Evolutionary conservation across 345 rosid species (phyloP), one percentile per base, ranked within the genome.

Genomic region (Dipteronia dyeriana): DNA sequence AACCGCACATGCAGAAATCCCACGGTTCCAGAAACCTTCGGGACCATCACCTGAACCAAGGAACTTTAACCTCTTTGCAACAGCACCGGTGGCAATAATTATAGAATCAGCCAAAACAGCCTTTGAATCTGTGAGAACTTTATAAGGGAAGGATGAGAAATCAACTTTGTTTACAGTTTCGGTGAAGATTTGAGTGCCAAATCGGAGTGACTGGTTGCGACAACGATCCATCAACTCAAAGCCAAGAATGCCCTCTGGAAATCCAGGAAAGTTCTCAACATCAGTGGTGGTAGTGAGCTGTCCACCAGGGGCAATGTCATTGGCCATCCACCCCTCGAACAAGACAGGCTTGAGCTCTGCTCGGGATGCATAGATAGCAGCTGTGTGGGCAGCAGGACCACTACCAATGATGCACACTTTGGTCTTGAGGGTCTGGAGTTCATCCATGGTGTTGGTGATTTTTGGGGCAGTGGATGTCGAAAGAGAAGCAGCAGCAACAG

Each of bases 311-410:
- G 97, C 99, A 73, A 97, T 92, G 70, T 91, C 95, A 83, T 97
- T 94, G 80, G 99, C 99, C 98, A 94, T 97, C 97, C 97, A 97
- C 2, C 99, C 98, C 75, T 97, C 98, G 75, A 97, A 94, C 67
- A 97, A 92, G 66, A 97, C 79, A 45, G 99, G 98, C 82, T 91
- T 91, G 43, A 97, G 93, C 85, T 92, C 95, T 0, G 99, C 99
- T 43, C 98, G 87, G 41, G 98, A 80, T 26, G 99, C 91, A 77
- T 97, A 97, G 76, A 94, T 94, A 61, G 99, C 98, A 38, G 99
- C 98, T 11, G 99, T 97, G 87, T 97, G 98, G 14, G 93, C 99
- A 0, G 99, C 97, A 5, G 99, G 99, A 39, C 99, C 98, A 77
- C 95, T 91, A 8, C 99, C 99, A 68, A 94, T 88, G 85, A 97